Evolutionary conservation across 73 alveolate genomes (phyloP).

Genomic region (Breviolum minutum): DNA sequence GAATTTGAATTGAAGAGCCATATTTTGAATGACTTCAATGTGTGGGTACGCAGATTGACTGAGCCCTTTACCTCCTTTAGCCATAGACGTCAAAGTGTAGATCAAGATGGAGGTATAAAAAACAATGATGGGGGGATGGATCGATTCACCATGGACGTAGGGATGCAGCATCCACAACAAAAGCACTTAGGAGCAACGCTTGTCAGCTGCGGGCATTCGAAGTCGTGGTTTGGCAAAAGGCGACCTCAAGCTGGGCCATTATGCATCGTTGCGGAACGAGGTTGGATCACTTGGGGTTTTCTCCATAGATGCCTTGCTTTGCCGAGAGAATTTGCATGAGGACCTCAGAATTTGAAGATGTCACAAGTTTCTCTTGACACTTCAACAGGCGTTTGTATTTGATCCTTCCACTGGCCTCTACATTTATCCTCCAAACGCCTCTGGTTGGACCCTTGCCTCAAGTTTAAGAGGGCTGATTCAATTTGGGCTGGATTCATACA

Average conservation of each 20-base stretch:
- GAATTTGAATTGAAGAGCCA: no score
- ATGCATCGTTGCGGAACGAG: conserved; percentile 92
- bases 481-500: no score
- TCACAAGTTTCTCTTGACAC: no score
- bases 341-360: not conserved
- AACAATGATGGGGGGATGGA: not conserved
- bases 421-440: conserved; percentile 63
- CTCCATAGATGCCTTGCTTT: not conserved
- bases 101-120: not conserved
- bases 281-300: not conserved
- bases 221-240: conserved; percentile 81
- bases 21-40: no score
- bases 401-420: conserved; percentile 60
- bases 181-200: not conserved
- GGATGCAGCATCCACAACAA: not conserved
- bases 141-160: not conserved
- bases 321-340: not conserved
- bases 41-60: no score
- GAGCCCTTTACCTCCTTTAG: no score
- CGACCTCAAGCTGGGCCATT: conserved; percentile 52
- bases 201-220: conserved; percentile 68
- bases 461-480: no score
- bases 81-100: no score
- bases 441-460: conserved; percentile 53
- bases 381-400: conserved; percentile 69